These are phyloP conservation scores for Metschnikowia lunata DNA, from an alignment of 805 yeast species.

Conservation along the genomic window DNA sequence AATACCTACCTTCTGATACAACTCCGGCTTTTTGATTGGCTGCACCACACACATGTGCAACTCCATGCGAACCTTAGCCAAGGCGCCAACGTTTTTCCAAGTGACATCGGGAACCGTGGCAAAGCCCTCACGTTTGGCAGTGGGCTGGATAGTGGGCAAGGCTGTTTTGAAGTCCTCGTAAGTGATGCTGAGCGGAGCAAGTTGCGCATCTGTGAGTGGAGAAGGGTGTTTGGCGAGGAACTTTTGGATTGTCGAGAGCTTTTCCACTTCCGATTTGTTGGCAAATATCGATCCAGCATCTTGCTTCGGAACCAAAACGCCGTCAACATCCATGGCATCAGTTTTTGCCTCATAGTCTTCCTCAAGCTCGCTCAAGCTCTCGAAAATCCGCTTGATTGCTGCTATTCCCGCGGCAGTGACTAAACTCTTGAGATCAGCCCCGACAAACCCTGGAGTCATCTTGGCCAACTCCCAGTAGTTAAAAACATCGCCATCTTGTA, in stretches of 20 bases:
- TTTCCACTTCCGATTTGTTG: constrained; percentile 30
- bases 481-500: constrained; percentile 51
- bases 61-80: constrained; percentile 75
- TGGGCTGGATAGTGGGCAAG: constrained; percentile 90
- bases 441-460: constrained; percentile 95
- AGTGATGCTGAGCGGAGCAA: constrained; percentile 69
- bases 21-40: constrained; percentile 89
- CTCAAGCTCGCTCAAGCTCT: constrained; percentile 45
- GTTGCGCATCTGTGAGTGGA: constrained; percentile 71
- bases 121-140: constrained; percentile 96
- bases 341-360: constrained; percentile 21
- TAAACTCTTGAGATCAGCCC: constrained; percentile 92
- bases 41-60: constrained; percentile 96
- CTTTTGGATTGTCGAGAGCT: constrained; percentile 61
- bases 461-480: constrained; percentile 76
- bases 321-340: constrained; percentile 35
- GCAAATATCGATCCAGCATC: constrained; percentile 20
- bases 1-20: constrained; percentile 86
- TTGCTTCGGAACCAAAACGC: background rate
- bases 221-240: constrained; percentile 73
- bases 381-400: constrained; percentile 89
- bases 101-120: constrained; percentile 98
- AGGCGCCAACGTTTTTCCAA: constrained; percentile 94
- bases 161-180: constrained; percentile 81
- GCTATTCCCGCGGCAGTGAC: constrained; percentile 93